Evolutionary conservation across 2,329 filamentous ascomycete genomes (phyloP).

Genomic region (Onygenales sp.): DNA sequence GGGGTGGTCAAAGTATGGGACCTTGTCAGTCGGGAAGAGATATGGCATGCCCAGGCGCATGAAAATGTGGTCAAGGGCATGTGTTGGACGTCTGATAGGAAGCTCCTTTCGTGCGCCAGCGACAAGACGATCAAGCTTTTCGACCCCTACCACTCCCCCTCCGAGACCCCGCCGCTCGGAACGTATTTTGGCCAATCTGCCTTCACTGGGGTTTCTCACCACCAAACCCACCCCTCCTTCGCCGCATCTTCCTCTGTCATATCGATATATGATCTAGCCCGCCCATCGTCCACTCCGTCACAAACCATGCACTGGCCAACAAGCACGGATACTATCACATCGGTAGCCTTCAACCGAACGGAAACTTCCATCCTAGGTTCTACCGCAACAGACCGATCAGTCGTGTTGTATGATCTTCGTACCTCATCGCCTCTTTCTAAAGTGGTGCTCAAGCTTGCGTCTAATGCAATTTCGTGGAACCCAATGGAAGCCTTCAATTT

Average conservation of each 20-base stretch:
- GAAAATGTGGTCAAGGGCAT: constrained; percentile 90
- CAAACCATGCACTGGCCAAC: constrained; percentile 84
- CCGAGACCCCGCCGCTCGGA: constrained; percentile 61
- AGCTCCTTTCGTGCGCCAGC: constrained; percentile 75
- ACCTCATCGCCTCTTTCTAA: constrained; percentile 76
- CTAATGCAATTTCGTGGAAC: constrained; percentile 82
- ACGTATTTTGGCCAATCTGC: constrained; percentile 77
- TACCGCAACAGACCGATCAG: constrained; percentile 70
- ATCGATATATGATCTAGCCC: constrained; percentile 78
- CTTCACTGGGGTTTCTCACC: constrained; percentile 76
- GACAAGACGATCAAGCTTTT: constrained; percentile 85
- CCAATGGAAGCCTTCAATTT: constrained; percentile 97
- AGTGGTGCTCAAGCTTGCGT: constrained; percentile 69
- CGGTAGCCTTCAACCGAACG: constrained; percentile 82
- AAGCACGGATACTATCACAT: constrained; percentile 78
- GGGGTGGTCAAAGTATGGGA: constrained; percentile 94
- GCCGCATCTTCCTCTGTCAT: constrained; percentile 67
- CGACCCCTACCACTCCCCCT: constrained; percentile 70
- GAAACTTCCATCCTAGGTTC: constrained; percentile 88
- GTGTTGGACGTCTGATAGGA: constrained; percentile 78
- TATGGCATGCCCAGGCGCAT: constrained; percentile 73
- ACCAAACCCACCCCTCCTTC: constrained; percentile 68
- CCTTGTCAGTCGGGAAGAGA: constrained; percentile 60
- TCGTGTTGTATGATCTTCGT: constrained; percentile 87
- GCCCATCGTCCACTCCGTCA: constrained; percentile 65